Conservation (phyloP, 2,329 filamentous ascomycete genomes). For the Tympanopsis confertula region DNA sequence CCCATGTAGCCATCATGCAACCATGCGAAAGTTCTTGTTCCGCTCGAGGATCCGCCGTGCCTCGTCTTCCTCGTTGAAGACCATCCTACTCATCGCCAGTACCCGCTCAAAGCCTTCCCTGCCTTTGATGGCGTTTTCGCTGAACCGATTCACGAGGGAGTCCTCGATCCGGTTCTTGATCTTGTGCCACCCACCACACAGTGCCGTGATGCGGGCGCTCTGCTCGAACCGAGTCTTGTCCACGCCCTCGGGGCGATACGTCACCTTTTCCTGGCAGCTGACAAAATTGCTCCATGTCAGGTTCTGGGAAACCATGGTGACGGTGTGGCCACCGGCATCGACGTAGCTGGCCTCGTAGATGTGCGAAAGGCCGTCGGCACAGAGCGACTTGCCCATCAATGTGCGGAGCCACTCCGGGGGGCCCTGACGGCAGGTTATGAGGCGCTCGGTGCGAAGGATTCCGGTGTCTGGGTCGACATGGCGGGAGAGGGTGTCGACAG, state of each 20-base stretch:
- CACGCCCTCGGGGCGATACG: conserved; percentile 34
- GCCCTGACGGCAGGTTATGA: conserved; percentile 49
- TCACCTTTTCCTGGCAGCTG: conserved; percentile 54
- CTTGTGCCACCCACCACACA: conserved; percentile 57
- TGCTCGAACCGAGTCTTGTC: conserved; percentile 48
- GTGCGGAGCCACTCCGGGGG: conserved; percentile 72
- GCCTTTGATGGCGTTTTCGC: conserved; percentile 52
- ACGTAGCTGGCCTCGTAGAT: conserved; percentile 61
- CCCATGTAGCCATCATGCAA: background rate
- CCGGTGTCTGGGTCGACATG: conserved; percentile 41
- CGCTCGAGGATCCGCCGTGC: background rate
- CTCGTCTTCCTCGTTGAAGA: background rate
- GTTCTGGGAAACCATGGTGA: conserved; percentile 60
- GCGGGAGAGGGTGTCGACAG: conserved; percentile 83
- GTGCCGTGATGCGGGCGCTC: conserved; percentile 53
- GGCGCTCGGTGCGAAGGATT: conserved; percentile 48
- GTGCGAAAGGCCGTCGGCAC: conserved; percentile 45
- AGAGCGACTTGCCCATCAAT: conserved; percentile 56
- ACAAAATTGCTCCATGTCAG: conserved; percentile 55
- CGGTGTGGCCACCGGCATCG: conserved; percentile 45
- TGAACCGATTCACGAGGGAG: conserved; percentile 54
- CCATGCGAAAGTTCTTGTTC: background rate
- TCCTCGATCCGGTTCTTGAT: conserved; percentile 60
- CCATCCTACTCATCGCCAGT: conserved; percentile 36
- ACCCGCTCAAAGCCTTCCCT: conserved; percentile 59